Evolutionary conservation across 192 early-diverging fungal genomes (phyloP).

Genomic region (Coemansia sp.): DNA sequence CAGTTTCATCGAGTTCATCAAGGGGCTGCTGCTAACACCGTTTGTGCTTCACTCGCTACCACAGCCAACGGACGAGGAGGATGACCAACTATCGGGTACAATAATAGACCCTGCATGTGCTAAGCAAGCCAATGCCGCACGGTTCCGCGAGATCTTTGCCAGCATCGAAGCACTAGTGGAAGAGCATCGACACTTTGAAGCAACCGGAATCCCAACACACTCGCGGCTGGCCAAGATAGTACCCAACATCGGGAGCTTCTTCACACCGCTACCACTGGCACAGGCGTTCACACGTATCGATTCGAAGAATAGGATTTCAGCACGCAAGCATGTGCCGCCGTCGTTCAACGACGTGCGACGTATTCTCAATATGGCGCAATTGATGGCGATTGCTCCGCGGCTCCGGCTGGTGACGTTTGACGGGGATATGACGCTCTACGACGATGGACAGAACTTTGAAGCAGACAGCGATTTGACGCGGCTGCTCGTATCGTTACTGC

Average conservation of each 20-base stretch:
- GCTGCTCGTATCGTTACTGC: slow-evolving; percentile 69
- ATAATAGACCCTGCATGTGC: background rate
- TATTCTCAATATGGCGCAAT: slow-evolving; percentile 89
- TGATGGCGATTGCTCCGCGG: slow-evolving; percentile 69
- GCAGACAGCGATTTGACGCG: slow-evolving; percentile 63
- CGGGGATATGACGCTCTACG: slow-evolving; percentile 93
- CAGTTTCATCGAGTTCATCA: slow-evolving; percentile 90
- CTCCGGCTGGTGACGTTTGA: slow-evolving; percentile 88
- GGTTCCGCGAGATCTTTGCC: slow-evolving; percentile 78
- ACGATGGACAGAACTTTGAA: slow-evolving; percentile 83
- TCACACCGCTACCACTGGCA: slow-evolving; percentile 76
- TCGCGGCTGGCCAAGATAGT: slow-evolving; percentile 77
- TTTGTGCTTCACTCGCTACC: slow-evolving; percentile 79
- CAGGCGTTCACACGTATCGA: slow-evolving; percentile 73
- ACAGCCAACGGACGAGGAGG: background rate
- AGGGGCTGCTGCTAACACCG: slow-evolving; percentile 79
- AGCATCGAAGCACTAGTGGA: slow-evolving; percentile 78
- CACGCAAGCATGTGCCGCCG: slow-evolving; percentile 81
- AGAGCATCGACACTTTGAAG: slow-evolving; percentile 54
- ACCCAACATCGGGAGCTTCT: slow-evolving; percentile 81
- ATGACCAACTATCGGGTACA: background rate
- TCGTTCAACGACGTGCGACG: slow-evolving; percentile 91
- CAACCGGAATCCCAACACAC: slow-evolving; percentile 46
- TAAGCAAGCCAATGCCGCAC: slow-evolving; percentile 60
- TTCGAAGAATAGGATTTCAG: slow-evolving; percentile 66